Percentiles rank a stretch among this genome's conserved stretches.
These are phyloP conservation scores for Lasiosphaeria hispida DNA, from an alignment of 495 filamentous ascomycete genomes.

Conservation along the genomic window DNA sequence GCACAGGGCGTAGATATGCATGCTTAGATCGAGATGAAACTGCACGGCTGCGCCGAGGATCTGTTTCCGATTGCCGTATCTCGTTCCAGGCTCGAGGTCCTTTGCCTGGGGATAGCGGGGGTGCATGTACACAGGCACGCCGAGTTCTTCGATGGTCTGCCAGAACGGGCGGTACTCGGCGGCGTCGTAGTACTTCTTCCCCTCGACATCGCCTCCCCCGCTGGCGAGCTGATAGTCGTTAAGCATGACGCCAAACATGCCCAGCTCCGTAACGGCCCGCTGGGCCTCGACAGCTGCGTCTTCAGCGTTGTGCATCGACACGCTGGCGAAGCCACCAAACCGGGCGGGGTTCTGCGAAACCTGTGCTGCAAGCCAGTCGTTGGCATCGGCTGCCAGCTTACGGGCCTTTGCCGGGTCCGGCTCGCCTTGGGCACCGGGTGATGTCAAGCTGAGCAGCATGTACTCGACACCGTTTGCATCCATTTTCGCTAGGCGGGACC, in stretches of 20 bases:
- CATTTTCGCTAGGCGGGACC: conserved; percentile 49
- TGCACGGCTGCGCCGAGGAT: conserved; percentile 35
- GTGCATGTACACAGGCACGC: conserved; percentile 63
- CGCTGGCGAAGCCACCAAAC: conserved; percentile 55
- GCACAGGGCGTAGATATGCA: conserved; percentile 35
- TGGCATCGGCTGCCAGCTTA: conserved; percentile 45
- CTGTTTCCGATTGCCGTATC: conserved; percentile 29
- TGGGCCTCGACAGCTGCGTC: conserved; percentile 55
- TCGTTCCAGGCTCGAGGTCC: conserved; percentile 24
- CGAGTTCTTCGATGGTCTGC: conserved; percentile 53
- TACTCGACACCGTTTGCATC: conserved; percentile 60
- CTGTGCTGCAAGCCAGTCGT: conserved; percentile 56
- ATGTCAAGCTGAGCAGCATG: conserved; percentile 56
- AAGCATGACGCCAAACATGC: conserved; percentile 58
- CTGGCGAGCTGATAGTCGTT: conserved; percentile 51
- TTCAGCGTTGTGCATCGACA: conserved; percentile 43
- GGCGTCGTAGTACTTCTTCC: conserved; percentile 60
- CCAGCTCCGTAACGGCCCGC: conserved; percentile 52
- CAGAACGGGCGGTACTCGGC: conserved; percentile 58
- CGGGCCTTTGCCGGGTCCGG: conserved; percentile 36
- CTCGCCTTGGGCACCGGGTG: conserved; percentile 59
- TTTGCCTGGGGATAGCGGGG: conserved; percentile 42
- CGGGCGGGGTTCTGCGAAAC: conserved; percentile 50
- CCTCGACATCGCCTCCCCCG: conserved; percentile 33
- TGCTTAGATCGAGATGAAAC: conserved; percentile 40